Evolutionary conservation across 2,329 filamentous ascomycete genomes (phyloP), one percentile per base, ranked within the genome.

Genomic region (Nemania bipapillata): DNA sequence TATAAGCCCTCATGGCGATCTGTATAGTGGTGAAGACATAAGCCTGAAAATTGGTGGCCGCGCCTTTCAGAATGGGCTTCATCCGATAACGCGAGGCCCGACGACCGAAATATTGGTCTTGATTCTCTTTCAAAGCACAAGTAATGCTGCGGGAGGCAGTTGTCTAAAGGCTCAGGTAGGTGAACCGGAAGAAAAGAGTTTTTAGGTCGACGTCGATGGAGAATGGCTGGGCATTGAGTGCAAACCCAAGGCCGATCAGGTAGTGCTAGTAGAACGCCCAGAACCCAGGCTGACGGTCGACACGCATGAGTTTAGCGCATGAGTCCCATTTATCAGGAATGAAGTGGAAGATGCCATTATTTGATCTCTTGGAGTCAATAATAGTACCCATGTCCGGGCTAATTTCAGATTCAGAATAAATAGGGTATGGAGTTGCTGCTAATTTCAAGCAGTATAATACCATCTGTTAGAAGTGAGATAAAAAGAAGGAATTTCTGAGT

Each of bases 101-200:
- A 4, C 83, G 83, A 71, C 88, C 86, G 54, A 86, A 77, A 56
- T 86, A 83, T 57, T 83, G 81, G 70, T 88, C 86, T 77, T 85
- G 81, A 49, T 83, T 80, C 72, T 88, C 86, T 73, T 88, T 88
- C 77, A 86, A 86, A 0, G 84, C 81, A 73, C 86, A 87, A 11
- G 83, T 80, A 24, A 82, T 81, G 24, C 83, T 82, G 60, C 85
- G 81, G 79, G 86, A 82, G 63, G 86, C 80, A 70, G 86, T 75
- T 11, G 82, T 81, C 53, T 54, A 63, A 15, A 69, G 24, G 35
- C 37, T 15, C 12, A 64, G 32, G 49, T 60, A 45, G 1, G 28
- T 32, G 2, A 50, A 45, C n/a, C 63, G 58, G 42, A 63, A 4
- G 1, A 28, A 8, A 3, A 66, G 35, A 2, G 57, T 42, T 17